Evolutionary conservation across 2,329 filamentous ascomycete genomes (phyloP).

Genomic region (Stemphylium lycopersici): DNA sequence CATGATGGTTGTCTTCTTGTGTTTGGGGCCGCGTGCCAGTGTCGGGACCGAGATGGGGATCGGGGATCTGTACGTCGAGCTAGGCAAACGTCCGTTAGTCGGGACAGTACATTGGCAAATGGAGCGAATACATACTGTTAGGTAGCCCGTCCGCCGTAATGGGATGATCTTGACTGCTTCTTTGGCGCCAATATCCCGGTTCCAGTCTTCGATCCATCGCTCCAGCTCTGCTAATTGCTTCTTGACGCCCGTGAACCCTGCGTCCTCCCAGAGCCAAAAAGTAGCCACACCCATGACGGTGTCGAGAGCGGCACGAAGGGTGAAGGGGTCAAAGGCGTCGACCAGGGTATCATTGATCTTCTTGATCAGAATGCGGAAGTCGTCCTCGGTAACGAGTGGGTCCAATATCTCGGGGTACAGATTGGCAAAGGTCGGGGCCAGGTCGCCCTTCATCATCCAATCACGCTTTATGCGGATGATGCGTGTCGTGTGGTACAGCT

Average conservation of each 20-base stretch:
- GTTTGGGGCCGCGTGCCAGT: slow-evolving; percentile 36
- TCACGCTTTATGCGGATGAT: slow-evolving; percentile 91
- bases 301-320: slow-evolving; percentile 78
- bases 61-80: slow-evolving; percentile 82
- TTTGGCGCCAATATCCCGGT: slow-evolving; percentile 65
- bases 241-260: slow-evolving; percentile 80
- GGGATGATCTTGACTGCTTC: slow-evolving; percentile 76
- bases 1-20: slow-evolving; percentile 29
- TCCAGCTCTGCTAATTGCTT: slow-evolving; percentile 73
- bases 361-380: slow-evolving; percentile 82
- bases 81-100: slow-evolving; percentile 38
- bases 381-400: slow-evolving; percentile 80
- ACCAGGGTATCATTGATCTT: slow-evolving; percentile 80
- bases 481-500: slow-evolving; percentile 76
- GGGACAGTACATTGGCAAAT: background rate
- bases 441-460: slow-evolving; percentile 87
- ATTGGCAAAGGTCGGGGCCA: slow-evolving; percentile 92
- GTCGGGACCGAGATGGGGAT: slow-evolving; percentile 68
- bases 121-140: slow-evolving; percentile 67
- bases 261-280: slow-evolving; percentile 93
- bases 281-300: slow-evolving; percentile 79
- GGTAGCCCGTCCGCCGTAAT: slow-evolving; percentile 82
- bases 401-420: slow-evolving; percentile 96
- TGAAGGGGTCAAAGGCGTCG: slow-evolving; percentile 80
- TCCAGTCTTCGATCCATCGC: slow-evolving; percentile 86